Evolutionary conservation across 2,329 filamentous ascomycete genomes (phyloP).

Genomic region (Intubia oerlemansii): DNA sequence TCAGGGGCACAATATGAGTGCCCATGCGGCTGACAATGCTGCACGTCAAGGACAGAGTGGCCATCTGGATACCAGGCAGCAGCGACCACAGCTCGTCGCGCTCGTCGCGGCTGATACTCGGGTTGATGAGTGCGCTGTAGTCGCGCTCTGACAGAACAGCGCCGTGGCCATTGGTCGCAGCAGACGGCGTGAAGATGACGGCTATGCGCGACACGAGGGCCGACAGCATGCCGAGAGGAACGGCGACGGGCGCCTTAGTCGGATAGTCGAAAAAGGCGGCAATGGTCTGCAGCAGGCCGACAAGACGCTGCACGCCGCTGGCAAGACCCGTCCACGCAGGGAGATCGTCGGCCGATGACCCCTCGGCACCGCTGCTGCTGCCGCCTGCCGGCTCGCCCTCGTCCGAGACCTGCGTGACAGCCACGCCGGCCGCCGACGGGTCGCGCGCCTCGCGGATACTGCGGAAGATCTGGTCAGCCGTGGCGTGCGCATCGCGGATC

Average conservation of each 20-base stretch:
- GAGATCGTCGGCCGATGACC: constrained; percentile 30
- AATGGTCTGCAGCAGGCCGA: constrained; percentile 43
- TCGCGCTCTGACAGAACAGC: constrained; percentile 19
- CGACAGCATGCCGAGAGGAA: constrained; percentile 45
- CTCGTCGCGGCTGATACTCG: constrained; percentile 59
- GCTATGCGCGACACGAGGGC: constrained; percentile 52
- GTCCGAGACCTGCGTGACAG: constrained; percentile 17
- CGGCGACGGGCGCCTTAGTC: constrained; percentile 41
- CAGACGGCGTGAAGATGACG: constrained; percentile 31
- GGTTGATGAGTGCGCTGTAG: constrained; percentile 38
- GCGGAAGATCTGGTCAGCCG: constrained; percentile 58
- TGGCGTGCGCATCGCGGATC: constrained; percentile 43
- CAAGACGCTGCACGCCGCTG: constrained; percentile 48
- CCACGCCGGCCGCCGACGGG: constrained; percentile 33
- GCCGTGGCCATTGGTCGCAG: constrained; percentile 15
- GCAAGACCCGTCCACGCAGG: constrained; percentile 54
- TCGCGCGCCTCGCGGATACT: constrained; percentile 68
- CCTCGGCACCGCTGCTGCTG: constrained; percentile 17
- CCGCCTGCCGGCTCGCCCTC: constrained; percentile 27
- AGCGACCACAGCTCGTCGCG: constrained; percentile 55
- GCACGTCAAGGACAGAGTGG: constrained; percentile 41
- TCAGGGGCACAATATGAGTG: constrained; percentile 33
- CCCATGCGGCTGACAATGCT: constrained; percentile 36
- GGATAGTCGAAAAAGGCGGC: constrained; percentile 38
- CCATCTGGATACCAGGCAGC: constrained; percentile 53